These are phyloP conservation scores for Fusarium fracticaudum DNA, from an alignment of 2,329 filamentous ascomycete species.

Conservation along the genomic window DNA sequence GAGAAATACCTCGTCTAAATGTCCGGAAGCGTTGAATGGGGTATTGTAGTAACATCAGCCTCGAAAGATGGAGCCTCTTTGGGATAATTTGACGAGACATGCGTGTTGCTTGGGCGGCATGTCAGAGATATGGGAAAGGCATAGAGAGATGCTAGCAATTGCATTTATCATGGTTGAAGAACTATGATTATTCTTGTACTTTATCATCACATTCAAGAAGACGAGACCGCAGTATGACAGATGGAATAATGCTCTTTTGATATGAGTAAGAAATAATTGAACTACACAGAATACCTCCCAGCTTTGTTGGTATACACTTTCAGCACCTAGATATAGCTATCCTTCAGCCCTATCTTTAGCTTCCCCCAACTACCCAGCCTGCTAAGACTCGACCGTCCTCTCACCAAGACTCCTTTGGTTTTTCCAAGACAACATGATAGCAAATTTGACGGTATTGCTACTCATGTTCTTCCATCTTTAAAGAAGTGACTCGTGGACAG, in stretches of 20 bases:
- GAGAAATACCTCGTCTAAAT: background rate
- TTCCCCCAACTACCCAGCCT: too few species aligned
- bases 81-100: background rate
- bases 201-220: background rate
- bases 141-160: background rate
- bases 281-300: rapidly evolving
- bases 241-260: background rate
- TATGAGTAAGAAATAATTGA: background rate
- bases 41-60: background rate
- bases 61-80: background rate
- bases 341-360: background rate
- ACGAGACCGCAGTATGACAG: background rate
- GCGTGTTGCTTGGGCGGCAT: background rate
- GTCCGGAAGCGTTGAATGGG: background rate
- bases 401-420: too few species aligned
- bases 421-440: too few species aligned
- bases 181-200: background rate
- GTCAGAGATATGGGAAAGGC: background rate
- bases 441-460: too few species aligned
- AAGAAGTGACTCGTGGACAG: too few species aligned
- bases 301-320: background rate
- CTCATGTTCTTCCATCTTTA: too few species aligned
- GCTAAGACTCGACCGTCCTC: too few species aligned
- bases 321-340: too few species aligned
- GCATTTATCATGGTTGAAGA: background rate